Percentiles rank a stretch among this genome's conserved stretches.
These are phyloP conservation scores for Stagonosporopsis vannaccii DNA, from an alignment of 2,329 filamentous ascomycete species.

Conservation along the genomic window DNA sequence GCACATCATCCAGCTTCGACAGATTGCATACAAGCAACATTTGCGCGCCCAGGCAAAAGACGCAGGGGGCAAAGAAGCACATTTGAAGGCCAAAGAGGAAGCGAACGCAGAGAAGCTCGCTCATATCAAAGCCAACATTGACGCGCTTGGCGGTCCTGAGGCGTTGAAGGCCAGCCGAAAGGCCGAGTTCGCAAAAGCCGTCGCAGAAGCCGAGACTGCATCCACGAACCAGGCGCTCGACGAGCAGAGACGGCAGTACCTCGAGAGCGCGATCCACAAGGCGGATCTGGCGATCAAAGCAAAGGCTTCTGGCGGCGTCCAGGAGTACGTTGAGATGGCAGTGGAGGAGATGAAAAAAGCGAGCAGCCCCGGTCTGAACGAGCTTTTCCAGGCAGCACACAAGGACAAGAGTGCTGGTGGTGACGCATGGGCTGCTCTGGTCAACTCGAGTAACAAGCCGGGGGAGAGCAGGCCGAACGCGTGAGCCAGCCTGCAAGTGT, in stretches of 20 bases:
- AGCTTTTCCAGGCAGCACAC: neutral
- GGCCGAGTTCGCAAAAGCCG: constrained; percentile 16
- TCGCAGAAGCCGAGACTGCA: constrained; percentile 32
- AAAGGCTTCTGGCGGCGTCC: constrained; percentile 19
- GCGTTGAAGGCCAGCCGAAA: constrained; percentile 20
- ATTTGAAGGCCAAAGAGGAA: constrained; percentile 11
- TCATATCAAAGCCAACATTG: constrained; percentile 5
- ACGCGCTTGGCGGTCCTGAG: constrained; percentile 22
- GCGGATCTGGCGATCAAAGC: constrained; percentile 31
- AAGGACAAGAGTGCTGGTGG: constrained; percentile 10
- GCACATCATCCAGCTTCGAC: constrained; percentile 12
- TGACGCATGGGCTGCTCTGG: constrained; percentile 29
- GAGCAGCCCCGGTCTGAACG: constrained; percentile 8
- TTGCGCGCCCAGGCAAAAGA: constrained; percentile 23
- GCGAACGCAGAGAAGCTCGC: constrained; percentile 17
- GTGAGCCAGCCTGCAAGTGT: neutral
- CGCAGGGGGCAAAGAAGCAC: constrained; percentile 28
- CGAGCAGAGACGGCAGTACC: constrained; percentile 21
- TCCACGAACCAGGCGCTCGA: constrained; percentile 23
- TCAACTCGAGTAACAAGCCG: constrained; percentile 21
- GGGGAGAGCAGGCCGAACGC: constrained; percentile 9
- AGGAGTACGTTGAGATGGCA: constrained; percentile 28
- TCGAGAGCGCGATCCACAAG: constrained; percentile 30
- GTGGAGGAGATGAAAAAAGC: constrained; percentile 19
- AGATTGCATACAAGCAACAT: constrained; percentile 25